These are phyloP conservation scores for Whalleya microplaca DNA, from an alignment of 2,329 filamentous ascomycete species.

Conservation along the genomic window DNA sequence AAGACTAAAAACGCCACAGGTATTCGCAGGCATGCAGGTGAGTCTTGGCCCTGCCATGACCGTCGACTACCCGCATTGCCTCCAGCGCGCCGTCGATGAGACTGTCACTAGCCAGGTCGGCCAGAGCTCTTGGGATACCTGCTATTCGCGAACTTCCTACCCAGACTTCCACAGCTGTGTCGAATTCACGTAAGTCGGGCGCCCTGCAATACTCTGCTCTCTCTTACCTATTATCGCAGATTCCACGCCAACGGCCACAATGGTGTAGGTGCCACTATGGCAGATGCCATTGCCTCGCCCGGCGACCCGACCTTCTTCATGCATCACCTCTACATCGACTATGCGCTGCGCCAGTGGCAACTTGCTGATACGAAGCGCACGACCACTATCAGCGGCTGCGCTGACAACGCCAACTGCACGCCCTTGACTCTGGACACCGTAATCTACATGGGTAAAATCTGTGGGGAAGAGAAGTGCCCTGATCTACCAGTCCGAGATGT, in stretches of 20 bases:
- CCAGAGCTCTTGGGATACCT: conserved; percentile 29
- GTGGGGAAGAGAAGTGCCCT: conserved; percentile 31
- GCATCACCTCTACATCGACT: conserved; percentile 39
- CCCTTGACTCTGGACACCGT: conserved; percentile 35
- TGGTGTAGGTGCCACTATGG: conserved; percentile 38
- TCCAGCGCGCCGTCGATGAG: conserved; percentile 39
- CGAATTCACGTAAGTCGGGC: conserved; percentile 35
- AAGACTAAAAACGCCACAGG: conserved; percentile 11
- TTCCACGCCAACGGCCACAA: conserved; percentile 41
- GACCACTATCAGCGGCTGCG: conserved; percentile 37
- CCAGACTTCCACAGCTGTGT: conserved; percentile 37
- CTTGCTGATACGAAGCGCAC: conserved; percentile 24
- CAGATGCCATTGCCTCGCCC: conserved; percentile 37
- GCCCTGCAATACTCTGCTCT: neutral
- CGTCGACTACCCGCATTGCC: conserved; percentile 36
- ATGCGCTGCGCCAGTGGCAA: conserved; percentile 37
- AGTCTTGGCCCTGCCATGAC: conserved; percentile 32
- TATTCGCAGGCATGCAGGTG: conserved; percentile 31
- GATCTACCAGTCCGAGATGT: conserved; percentile 33
- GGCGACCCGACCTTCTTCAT: conserved; percentile 41
- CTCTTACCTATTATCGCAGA: conserved; percentile 13
- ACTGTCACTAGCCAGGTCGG: conserved; percentile 32
- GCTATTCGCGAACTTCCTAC: conserved; percentile 31
- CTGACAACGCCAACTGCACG: conserved; percentile 31
- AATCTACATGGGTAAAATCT: conserved; percentile 32